Evolutionary conservation across 2,329 filamentous ascomycete species (phyloP), one percentile per base, ranked within the genome.

Genomic region (Scytalidium lignicola): DNA sequence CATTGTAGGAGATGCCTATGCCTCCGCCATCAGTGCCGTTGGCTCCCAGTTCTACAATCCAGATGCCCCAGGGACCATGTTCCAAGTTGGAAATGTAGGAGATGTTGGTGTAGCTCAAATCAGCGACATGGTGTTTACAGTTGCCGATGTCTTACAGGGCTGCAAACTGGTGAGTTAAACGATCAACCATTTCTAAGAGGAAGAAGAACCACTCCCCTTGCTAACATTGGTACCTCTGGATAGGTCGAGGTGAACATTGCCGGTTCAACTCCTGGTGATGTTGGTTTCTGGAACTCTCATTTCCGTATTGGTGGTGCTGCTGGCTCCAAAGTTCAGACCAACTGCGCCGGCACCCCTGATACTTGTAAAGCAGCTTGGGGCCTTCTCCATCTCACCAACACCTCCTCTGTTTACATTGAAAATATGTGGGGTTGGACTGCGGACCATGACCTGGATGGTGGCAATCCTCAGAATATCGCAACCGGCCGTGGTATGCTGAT

Each of bases 1-100:
- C 3, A 71, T 83, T 29, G 67, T 78, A 12, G 79, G 79, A 22
- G 76, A 82, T 60, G 70, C 71, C 4, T 79, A 74, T 68, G 43
- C 21, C 18, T 70, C 75, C 8, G 68, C 67, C 13, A 74, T 76
- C 58, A 73, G 70, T 18, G 76, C 67, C 2, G 63, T 62, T 6
- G 76, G 76, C 17, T 51, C 52, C 52, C 67, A 64, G 29, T 80
- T 74, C 59, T 67, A 57, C 49, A 65, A 71, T 50, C 55, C 62
- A 0, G 59, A 54, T 29, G 64, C 64, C 22, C 78, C 78, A 0
- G 63, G 63, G 23, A 65, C 74, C 1, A 64, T 80, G 28, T 59
- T 79, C 15, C 65, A 70, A 56, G 68, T 83, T 3, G 80, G 79
- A 18, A 65, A 69, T 2, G 50, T 67, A 0, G 74, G 72, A 3